phyloP scores from a whole-genome alignment of 2,329 filamentous ascomycete species.

The Fusarium sp. region DNA sequence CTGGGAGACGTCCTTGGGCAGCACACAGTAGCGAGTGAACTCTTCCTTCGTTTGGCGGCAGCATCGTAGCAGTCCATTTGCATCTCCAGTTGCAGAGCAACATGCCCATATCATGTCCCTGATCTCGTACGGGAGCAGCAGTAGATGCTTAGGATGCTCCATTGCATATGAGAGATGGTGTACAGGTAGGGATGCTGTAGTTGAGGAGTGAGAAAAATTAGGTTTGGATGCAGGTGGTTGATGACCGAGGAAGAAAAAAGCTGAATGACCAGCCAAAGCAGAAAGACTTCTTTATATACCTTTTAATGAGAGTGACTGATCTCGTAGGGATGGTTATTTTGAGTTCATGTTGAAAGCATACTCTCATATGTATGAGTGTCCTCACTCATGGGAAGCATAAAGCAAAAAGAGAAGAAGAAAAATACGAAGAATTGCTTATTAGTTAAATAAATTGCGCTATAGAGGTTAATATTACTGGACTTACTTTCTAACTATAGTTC shows the following conservation, averaged over 20 bases:
- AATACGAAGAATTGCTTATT: too few relatives aligned
- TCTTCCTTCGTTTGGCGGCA: conserved; percentile 21
- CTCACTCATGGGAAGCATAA: too few relatives aligned
- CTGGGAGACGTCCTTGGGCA: neutral
- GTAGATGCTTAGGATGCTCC: neutral
- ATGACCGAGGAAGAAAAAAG: neutral
- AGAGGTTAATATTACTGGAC: too few relatives aligned
- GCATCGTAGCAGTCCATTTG: conserved; percentile 15
- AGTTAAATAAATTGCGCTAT: too few relatives aligned
- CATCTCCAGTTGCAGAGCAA: neutral
- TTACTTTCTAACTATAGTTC: too few relatives aligned
- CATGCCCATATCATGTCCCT: conserved; percentile 23
- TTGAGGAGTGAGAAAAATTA: neutral
- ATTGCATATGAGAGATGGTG: neutral
- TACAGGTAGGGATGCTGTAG: neutral
- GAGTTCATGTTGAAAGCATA: neutral
- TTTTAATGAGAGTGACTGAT: too few relatives aligned
- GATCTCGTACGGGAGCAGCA: conserved; percentile 24
- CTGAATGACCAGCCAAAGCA: too few relatives aligned
- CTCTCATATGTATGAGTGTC: neutral
- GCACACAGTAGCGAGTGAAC: conserved; percentile 2
- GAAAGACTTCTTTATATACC: too few relatives aligned
- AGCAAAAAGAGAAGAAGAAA: too few relatives aligned
- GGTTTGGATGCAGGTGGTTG: neutral
- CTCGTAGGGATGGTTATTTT: neutral